These are phyloP conservation scores for Ogataea methanolica DNA, from an alignment of 805 yeast genomes.

Conservation along the genomic window DNA sequence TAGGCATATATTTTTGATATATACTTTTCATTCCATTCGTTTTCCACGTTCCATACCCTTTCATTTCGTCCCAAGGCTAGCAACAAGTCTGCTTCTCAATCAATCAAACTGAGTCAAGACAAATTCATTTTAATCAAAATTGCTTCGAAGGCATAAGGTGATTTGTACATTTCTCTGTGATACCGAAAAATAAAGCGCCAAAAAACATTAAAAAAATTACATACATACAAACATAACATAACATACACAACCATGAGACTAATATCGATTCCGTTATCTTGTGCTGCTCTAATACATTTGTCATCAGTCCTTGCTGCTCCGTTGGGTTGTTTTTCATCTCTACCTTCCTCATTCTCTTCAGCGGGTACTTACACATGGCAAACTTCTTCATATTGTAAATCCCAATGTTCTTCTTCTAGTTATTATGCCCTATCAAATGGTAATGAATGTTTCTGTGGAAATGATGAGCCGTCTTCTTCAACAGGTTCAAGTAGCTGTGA, in stretches of 20 bases:
- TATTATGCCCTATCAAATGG: slow-evolving; percentile 53
- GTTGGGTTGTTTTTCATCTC: slow-evolving; percentile 37
- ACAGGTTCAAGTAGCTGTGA: slow-evolving; percentile 35
- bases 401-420: slow-evolving; percentile 36
- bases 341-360: slow-evolving; percentile 32
- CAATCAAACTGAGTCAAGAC: no score
- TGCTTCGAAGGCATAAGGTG: no score
- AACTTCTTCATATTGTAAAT: slow-evolving; percentile 51
- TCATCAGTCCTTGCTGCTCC: slow-evolving; percentile 3
- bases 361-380: slow-evolving; percentile 53
- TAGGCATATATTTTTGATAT: no score
- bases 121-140: no score
- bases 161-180: no score
- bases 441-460: slow-evolving; percentile 64
- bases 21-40: no score
- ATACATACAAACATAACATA: neutral
- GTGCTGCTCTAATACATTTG: neutral
- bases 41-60: no score
- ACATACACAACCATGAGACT: neutral
- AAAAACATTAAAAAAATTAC: neutral
- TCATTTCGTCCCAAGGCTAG: no score
- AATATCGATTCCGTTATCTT: no score
- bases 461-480: slow-evolving; percentile 31
- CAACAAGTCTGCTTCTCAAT: no score
- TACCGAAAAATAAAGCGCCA: no score